Evolutionary conservation across 768 basidiomycete species (phyloP), one percentile per base, ranked within the genome.

Genomic region (Tephrocybe sp.): DNA sequence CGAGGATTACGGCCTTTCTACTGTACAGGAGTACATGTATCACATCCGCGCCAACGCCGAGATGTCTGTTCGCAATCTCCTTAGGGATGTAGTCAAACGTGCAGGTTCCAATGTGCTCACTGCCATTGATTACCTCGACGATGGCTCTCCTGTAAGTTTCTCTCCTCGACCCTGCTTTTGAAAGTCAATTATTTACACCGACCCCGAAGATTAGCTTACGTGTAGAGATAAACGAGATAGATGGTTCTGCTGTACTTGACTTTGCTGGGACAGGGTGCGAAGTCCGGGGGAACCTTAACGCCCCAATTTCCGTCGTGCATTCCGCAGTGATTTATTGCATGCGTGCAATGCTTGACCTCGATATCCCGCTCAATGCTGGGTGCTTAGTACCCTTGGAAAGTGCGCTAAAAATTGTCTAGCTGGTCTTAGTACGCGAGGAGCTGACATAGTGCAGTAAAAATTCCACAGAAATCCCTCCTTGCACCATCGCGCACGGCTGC

Each of bases 361-460:
- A 93, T 59, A 96, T 97, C 36, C 95, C 95, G 9, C 77, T 98
- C 22, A 98, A 98, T 64, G 91, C 92, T 19, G 95, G 95, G 1
- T 97, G 94, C 62, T 77, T 98, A 8, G 89, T 92, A 7, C 93
- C 93, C 1, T 72, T 94, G 30, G 80, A 86, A 19, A 83, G 90
- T 90, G 56, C 44, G 78, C 19, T 7, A 35, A 15, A 27, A 22
- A 13, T 34, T 19, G 3, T 18, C 15, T 11, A 31, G n/a, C n/a
- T n/a, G n/a, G n/a, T 21, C 5, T 28, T 4, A 44, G 16, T 3
- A 9, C 5, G n/a, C 15, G 37, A 40, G 15, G n/a, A 43, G 31
- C 43, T 49, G n/a, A 44, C 27, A 12, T 24, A 26, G n/a, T 30
- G 36, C 54, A 86, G 89, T 98, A 55, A 82, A 76, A 54, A 87